Evolutionary conservation across 2,329 filamentous ascomycete genomes (phyloP), one percentile per base, ranked within the genome.

Genomic region (Penicillium sp.): DNA sequence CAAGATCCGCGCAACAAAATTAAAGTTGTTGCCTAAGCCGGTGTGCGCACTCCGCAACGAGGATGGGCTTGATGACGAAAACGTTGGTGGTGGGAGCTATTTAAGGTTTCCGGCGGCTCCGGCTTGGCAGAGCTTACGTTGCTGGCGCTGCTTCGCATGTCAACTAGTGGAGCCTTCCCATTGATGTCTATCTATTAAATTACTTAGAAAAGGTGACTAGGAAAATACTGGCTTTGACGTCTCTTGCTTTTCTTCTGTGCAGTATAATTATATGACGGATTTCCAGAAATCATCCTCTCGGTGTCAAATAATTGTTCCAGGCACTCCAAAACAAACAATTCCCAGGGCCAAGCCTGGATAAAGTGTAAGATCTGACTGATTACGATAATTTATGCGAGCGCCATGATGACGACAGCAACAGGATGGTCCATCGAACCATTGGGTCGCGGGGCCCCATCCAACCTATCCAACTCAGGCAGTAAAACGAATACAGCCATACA

Each of bases 371-470:
- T 2, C 35, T 15, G 11, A 41, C 15, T 5, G 35, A 41, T 41
- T 41, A 41, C 35, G 35, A 41, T 41, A 5, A 15, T 41, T 41
- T 41, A 41, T 41, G 54, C 30, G 41, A 51, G 59, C 53, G 44
- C 53, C 45, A 30, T 55, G 60, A 56, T 62, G 60, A 62, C 60
- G 60, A 58, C 60, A 62, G 47, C 60, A 58, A 47, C 38, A 58
- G 35, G 38, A 48, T 49, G 48, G 49, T 17, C 29, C 44, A 55
- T 46, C 49, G 9, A 53, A 46, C 26, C 49, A 53, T 53, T 57
- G 48, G 54, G 41, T 58, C 41, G 21, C 19, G 19, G 30, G 13
- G 11, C 35, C 26, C 48, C 30, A 38, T 60, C 26, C 49, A 31
- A 26, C n/a, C 31, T 30, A 41, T 49, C 41, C 54, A 23, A 23